phyloP scores from a whole-genome alignment of 2,329 filamentous ascomycete species.

The Trichoderma atrobrunneum region DNA sequence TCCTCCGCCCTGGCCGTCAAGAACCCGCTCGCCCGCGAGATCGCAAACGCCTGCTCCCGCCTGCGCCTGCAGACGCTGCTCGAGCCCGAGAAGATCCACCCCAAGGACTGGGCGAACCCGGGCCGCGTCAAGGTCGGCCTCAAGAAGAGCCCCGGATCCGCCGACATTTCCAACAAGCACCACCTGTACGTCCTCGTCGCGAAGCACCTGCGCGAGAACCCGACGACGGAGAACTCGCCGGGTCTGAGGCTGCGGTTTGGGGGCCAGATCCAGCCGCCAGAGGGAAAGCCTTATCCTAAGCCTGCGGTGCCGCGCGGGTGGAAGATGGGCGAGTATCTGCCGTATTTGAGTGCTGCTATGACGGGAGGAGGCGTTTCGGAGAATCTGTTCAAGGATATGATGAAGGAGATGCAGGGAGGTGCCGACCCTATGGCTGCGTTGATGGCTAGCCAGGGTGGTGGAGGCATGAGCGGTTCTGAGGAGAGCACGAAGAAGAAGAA shows the following conservation, averaged over 20 bases:
- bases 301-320: slow-evolving; percentile 80
- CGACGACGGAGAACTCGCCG: slow-evolving; percentile 66
- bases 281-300: slow-evolving; percentile 65
- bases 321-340: slow-evolving; percentile 83
- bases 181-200: slow-evolving; percentile 83
- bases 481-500: slow-evolving; percentile 38
- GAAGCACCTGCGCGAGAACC: slow-evolving; percentile 71
- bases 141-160: slow-evolving; percentile 21
- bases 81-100: slow-evolving; percentile 89
- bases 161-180: slow-evolving; percentile 70
- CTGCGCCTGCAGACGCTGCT: slow-evolving; percentile 73
- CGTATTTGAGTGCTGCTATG: slow-evolving; percentile 83
- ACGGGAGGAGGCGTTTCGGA: slow-evolving; percentile 92
- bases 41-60: slow-evolving; percentile 77
- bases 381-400: slow-evolving; percentile 94
- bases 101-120: slow-evolving; percentile 97
- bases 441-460: slow-evolving; percentile 38
- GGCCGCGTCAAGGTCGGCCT: slow-evolving; percentile 80
- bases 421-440: slow-evolving; percentile 46
- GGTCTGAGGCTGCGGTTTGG: slow-evolving; percentile 71
- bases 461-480: slow-evolving; percentile 26
- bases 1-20: slow-evolving; percentile 66
- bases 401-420: slow-evolving; percentile 76
- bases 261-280: slow-evolving; percentile 63
- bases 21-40: slow-evolving; percentile 85